Base-by-base conservation (phyloP, 1,284 basidiomycete species). In the Crucibulum parvulum region DNA sequence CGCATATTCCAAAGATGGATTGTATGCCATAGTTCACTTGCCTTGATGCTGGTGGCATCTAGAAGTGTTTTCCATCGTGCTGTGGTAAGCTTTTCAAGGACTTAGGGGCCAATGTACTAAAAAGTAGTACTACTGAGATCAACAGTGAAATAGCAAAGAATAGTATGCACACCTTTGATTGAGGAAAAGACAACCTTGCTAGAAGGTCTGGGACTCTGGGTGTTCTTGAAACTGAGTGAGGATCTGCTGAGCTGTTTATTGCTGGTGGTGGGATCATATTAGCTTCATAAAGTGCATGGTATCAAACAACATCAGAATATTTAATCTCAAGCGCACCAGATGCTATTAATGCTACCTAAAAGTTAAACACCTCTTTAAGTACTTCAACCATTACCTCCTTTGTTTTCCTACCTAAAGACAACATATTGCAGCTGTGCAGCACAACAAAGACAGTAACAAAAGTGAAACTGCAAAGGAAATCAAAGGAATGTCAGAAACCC, bases 31-130 rank as follows among this genome's bases (percentile, higher is more conserved):
- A 37, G 47, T 45, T 38, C 35, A 68, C 79, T 59, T 62, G 90
- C 95, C 95, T 82, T 93, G 91, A 69, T 95, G 85, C 73, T 99
- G 97, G 47, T 94, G n/a, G n/a, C 94, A 62, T 95, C 91, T 31
- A 98, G 98, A 51, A 99, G 81, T 45, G 95, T 91, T 81, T 97
- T 98, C 98, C 98, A 99, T 69, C 95, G 86, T 51, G 95, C 98
- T 60, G 86, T 88, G 72, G 99, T 94, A 64, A 99, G 85, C 80
- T 94, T 97, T 79, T 98, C 96, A 54, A 98, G 82, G 70, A 99
- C 96, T 78, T 98, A 95, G 57, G 98, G 83, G 39, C 93, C 95
- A 72, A 98, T 95, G 77, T 94, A 98, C 94, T 98, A 60, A 56
- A 56, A 51, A 57, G 39, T 16, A 16, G 11, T 16, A n/a, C n/a